Evolutionary conservation across 1,284 basidiomycete species (phyloP), one percentile per base, ranked within the genome.

Genomic region (Phellopilus nigrolimitatus): DNA sequence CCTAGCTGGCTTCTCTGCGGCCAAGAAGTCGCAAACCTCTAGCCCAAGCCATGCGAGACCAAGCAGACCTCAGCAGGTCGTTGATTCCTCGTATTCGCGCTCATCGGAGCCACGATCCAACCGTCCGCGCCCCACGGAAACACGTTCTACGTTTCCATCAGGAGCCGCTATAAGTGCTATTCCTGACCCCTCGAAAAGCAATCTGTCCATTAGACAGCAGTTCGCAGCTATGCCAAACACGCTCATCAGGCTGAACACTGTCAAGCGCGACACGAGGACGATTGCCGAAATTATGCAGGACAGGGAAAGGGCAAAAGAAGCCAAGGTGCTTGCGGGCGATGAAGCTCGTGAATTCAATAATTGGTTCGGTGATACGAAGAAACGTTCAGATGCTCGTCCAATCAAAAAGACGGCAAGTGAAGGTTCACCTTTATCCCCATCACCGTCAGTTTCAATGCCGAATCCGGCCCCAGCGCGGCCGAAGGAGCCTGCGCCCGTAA

Each of bases 271-370:
- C 66, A 79, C 74, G n/a, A 75, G 88, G 22, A 86, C 86, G 38
- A 88, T 88, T 59, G 85, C 88, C 65, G 88, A 90, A 66, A 87
- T 88, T 62, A 59, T 83, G 41, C 76, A 74, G 61, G 85, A 88
- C 64, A 67, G 78, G 45, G 75, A 74, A 31, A 79, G 74, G 62
- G 71, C 70, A 42, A 74, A 74, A 59, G 70, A 74, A 59, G 66
- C 62, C 31, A 75, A 76, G 62, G 73, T 79, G 0, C 72, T 90
- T 25, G 75, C 78, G 49, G 87, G 88, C 7, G 83, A 85, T 38
- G 74, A 84, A 7, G 87, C 87, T 0, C 73, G 74, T 39, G 74
- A 72, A 27, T 90, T 88, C 64, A 74, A 76, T 53, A 80, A 88
- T 60, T 90, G 86, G 85, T 90, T 89, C 60, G 73, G 76, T 17